Base-by-base conservation (phyloP, 805 yeast genomes). In the Teunomyces cretensis region DNA sequence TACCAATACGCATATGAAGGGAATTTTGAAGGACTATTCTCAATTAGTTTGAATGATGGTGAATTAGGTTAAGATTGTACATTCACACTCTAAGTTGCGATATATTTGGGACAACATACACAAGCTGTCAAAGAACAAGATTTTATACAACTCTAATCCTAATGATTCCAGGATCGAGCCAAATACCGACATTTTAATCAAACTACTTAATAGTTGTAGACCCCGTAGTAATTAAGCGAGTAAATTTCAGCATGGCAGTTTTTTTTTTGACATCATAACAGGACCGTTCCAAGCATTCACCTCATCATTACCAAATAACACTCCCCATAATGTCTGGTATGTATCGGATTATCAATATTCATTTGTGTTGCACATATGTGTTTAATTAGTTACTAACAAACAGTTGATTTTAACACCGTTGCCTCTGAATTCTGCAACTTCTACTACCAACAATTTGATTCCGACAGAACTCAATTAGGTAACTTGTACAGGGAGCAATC, bases 1-100 rank as follows among this genome's bases (percentile, higher is more conserved):
- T 58, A 94, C 99, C 9, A 94, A 94, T 65, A 85, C 96, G 2
- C 99, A 94, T 67, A 86, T 94, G 95, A 85, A 90, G 64, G 98
- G 97, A 46, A 85, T 94, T 17, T 80, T 94, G 61, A 89, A 87
- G 67, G 99, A 94, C 60, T 94, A 90, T 48, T 66, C 75, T 9
- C 74, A 68, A 46, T 47, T 69, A 36, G 72, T 65, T 5, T 67
- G 48, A 46, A 36, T 14, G 11, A 9, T 4, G n/a, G 16, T 26
- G 28, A 26, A 26, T 9, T 11, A 8, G 28, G 28, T 26, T 26
- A 11, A 9, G 9, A 9, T 26, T 26, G 28, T 26, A 3, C 28
- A 26, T 26, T 26, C 12, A 5, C 12, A 9, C 8, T 26, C 12
- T 11, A 26, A 9, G 9, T 26, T 26, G 28, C 28, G 9, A 26